Conservation (phyloP, 345 rosid species). For the Tarenaya hassleriana region DNA sequence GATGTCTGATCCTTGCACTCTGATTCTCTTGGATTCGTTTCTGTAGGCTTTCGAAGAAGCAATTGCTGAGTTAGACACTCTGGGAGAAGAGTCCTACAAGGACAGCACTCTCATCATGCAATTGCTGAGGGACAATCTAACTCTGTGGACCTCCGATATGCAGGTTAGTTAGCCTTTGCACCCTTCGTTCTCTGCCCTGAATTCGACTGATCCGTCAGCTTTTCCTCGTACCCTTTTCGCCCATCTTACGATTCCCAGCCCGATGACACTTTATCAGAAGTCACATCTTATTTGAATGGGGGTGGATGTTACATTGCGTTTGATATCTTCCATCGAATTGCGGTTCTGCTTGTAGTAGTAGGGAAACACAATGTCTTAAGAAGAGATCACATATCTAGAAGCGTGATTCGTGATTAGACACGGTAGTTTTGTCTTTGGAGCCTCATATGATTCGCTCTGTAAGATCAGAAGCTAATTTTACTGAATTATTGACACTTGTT, state of each 20-base stretch:
- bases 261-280: too few relatives aligned
- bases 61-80: conserved; percentile 59
- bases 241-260: neutral
- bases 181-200: neutral
- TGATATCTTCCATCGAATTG: too few relatives aligned
- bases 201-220: too few relatives aligned
- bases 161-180: conserved; percentile 34
- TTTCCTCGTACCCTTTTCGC: neutral
- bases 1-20: neutral
- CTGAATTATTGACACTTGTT: conserved; percentile 13
- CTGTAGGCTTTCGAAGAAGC: conserved; percentile 67
- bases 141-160: conserved; percentile 60
- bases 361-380: too few relatives aligned
- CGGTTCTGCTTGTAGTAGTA: too few relatives aligned
- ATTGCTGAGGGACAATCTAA: conserved; percentile 54
- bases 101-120: conserved; percentile 66
- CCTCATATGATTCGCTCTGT: neutral
- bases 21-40: conserved; percentile 5
- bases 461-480: conserved; percentile 2
- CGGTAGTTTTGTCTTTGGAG: too few relatives aligned
- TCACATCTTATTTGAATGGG: too few relatives aligned
- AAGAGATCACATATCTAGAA: too few relatives aligned
- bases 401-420: too few relatives aligned
- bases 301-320: too few relatives aligned
- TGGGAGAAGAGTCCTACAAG: conserved; percentile 61